These are phyloP conservation scores for Trichoderma polysporum DNA, from an alignment of 2,329 filamentous ascomycete species.

Conservation along the genomic window DNA sequence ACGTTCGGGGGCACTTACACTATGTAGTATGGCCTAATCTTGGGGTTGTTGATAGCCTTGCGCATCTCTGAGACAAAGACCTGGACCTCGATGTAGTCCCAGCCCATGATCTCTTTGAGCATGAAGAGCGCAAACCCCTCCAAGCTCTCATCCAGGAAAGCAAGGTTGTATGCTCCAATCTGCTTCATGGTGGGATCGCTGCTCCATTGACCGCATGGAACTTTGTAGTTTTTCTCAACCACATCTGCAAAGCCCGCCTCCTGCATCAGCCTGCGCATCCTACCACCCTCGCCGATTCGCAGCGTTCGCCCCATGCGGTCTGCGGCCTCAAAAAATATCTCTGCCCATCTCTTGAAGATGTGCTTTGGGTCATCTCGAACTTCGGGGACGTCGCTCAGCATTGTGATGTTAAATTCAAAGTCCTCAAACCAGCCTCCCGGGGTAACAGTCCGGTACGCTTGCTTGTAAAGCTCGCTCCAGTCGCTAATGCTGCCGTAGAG, in stretches of 20 bases:
- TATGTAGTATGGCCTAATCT: slow-evolving; percentile 28
- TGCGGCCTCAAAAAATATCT: slow-evolving; percentile 28
- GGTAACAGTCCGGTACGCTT: background rate
- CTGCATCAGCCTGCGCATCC: slow-evolving; percentile 27
- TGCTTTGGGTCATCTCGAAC: slow-evolving; percentile 28
- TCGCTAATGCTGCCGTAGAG: slow-evolving; percentile 18
- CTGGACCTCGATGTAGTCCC: slow-evolving; percentile 28
- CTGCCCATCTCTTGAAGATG: slow-evolving; percentile 31
- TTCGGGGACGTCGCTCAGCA: slow-evolving; percentile 26
- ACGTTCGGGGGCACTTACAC: slow-evolving; percentile 26
- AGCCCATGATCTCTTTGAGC: slow-evolving; percentile 31
- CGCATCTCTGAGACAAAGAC: slow-evolving; percentile 30
- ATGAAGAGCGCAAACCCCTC: slow-evolving; percentile 32
- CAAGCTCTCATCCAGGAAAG: slow-evolving; percentile 30
- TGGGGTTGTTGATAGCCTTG: slow-evolving; percentile 25
- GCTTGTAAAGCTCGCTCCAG: slow-evolving; percentile 13
- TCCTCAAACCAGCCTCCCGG: slow-evolving; percentile 19
- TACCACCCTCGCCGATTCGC: slow-evolving; percentile 25
- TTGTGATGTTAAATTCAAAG: slow-evolving; percentile 27
- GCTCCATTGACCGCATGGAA: slow-evolving; percentile 24
- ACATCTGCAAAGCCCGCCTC: slow-evolving; percentile 28
- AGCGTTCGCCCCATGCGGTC: slow-evolving; percentile 29
- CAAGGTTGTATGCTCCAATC: slow-evolving; percentile 27
- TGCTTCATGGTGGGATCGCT: slow-evolving; percentile 22
- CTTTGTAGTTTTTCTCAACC: slow-evolving; percentile 21